Conservation (phyloP, 2,329 filamentous ascomycete species). For the Sphaerulina populicola region DNA sequence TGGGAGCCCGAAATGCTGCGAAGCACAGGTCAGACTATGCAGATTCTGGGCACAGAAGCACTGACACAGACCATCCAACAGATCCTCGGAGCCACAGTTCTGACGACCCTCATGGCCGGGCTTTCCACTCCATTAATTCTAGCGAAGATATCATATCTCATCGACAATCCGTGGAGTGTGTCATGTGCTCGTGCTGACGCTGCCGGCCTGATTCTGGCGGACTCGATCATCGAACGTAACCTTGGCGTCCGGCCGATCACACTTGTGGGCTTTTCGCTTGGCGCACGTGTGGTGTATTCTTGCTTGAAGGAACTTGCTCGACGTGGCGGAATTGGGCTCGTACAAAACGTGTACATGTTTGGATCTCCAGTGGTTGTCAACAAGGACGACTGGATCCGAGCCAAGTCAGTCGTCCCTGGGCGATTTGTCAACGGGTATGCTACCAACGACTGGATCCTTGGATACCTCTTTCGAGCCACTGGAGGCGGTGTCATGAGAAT, state of each 20-base stretch:
- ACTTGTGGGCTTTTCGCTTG: conserved; percentile 87
- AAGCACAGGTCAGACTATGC: conserved; percentile 97
- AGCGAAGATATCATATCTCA: conserved; percentile 88
- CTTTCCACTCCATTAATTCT: conserved; percentile 85
- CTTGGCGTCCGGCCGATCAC: conserved; percentile 86
- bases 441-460: conserved; percentile 90
- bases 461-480: conserved; percentile 89
- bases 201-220: conserved; percentile 84
- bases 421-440: conserved; percentile 92
- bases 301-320: conserved; percentile 79
- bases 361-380: conserved; percentile 87
- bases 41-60: conserved; percentile 94
- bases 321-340: conserved; percentile 72
- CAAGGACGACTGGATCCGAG: conserved; percentile 76
- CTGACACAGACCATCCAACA: conserved; percentile 94
- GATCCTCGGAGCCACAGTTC: conserved; percentile 79
- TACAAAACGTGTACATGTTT: conserved; percentile 94
- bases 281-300: conserved; percentile 83
- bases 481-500: conserved; percentile 83
- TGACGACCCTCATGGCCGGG: conserved; percentile 84
- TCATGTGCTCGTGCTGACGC: conserved; percentile 82
- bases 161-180: conserved; percentile 98
- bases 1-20: conserved; percentile 98
- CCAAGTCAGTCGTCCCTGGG: conserved; percentile 77
- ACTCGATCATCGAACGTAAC: conserved; percentile 86